Evolutionary conservation across 78 protist species (phyloP).

Genomic region (Dictyostelium discoideum): dicty_2.7 NC_007088.5:6147001-6147500

Average conservation of each 20-base stretch:
- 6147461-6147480: background rate
- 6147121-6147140: background rate
- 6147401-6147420: slow-evolving; percentile 66
- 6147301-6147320: slow-evolving; percentile 60
- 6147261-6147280: no score
- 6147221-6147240: background rate
- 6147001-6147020: slow-evolving; percentile 15
- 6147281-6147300: no score
- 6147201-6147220: background rate
- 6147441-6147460: slow-evolving; percentile 13
- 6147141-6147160: background rate
- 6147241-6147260: background rate
- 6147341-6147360: background rate
- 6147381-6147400: background rate
- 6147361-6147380: slow-evolving; percentile 57
- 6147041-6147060: slow-evolving; percentile 24
- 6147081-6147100: background rate
- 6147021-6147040: slow-evolving; percentile 43
- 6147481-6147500: slow-evolving; percentile 36
- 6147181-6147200: background rate
- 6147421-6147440: slow-evolving; percentile 27
- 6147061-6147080: slow-evolving; percentile 6
- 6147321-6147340: slow-evolving; percentile 16
- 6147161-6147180: background rate
- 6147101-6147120: slow-evolving; percentile 1